Conservation (phyloP, 192 early-diverging fungal genomes). For the Piromyces sp. region DNA sequence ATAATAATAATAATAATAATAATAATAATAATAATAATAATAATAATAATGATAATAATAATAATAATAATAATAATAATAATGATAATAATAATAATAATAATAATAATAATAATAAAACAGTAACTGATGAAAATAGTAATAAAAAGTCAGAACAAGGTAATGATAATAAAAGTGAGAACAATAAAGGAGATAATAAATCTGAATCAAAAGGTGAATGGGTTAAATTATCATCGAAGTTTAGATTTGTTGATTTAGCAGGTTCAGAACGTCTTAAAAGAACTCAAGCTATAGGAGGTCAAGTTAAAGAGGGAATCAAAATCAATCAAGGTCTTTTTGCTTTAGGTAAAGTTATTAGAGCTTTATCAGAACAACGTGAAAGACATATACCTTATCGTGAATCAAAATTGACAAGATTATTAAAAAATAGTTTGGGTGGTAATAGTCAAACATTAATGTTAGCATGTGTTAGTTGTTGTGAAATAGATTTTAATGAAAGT, state of each 20-base stretch:
- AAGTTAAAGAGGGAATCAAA: constrained; percentile 86
- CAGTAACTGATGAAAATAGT: too few species aligned
- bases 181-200: not conserved
- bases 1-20: not conserved
- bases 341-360: constrained; percentile 93
- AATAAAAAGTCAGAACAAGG: not conserved
- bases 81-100: too few species aligned
- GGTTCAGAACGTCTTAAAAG: constrained; percentile 88
- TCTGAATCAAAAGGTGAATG: not conserved
- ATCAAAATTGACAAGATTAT: constrained; percentile 85
- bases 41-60: too few species aligned
- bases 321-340: constrained; percentile 92
- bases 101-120: not conserved
- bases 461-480: constrained; percentile 80
- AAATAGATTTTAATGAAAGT: constrained; percentile 71
- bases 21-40: too few species aligned
- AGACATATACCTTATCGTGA: constrained; percentile 89
- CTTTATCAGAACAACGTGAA: constrained; percentile 52
- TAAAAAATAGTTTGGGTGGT: constrained; percentile 91
- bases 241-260: constrained; percentile 97
- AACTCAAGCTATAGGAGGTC: constrained; percentile 79
- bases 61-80: too few species aligned
- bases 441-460: constrained; percentile 78
- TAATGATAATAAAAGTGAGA: not conserved
- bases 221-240: constrained; percentile 49